These are phyloP conservation scores for Pseudevernia furfuracea DNA, from an alignment of 495 filamentous ascomycete genomes.

Conservation along the genomic window DNA sequence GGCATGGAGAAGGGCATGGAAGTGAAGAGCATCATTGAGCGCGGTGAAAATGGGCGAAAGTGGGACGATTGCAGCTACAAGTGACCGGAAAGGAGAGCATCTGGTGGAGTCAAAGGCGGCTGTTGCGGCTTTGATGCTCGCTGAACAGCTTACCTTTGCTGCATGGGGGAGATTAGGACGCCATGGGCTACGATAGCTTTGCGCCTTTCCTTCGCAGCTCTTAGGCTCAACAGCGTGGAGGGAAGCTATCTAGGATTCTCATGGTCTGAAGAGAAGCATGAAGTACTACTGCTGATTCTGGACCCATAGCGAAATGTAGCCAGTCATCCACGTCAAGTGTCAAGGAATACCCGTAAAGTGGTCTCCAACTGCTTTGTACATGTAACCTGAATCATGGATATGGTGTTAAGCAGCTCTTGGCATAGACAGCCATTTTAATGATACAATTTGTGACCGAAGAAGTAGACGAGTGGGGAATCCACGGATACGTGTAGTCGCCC, in stretches of 20 bases:
- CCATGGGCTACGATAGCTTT: neutral
- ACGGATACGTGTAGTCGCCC: neutral
- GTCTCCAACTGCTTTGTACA: neutral
- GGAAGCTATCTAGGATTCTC: neutral
- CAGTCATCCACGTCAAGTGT: neutral
- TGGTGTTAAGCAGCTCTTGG: too few relatives aligned
- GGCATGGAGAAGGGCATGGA: slow-evolving; percentile 42
- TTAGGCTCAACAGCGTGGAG: neutral
- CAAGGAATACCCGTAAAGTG: neutral
- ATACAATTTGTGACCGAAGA: neutral
- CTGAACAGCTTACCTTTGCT: too few relatives aligned
- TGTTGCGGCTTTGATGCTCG: neutral
- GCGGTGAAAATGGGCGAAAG: too few relatives aligned
- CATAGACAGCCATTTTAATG: neutral
- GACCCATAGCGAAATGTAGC: neutral
- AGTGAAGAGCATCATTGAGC: slow-evolving; percentile 20
- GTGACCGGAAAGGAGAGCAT: neutral
- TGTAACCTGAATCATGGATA: neutral
- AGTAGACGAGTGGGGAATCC: neutral
- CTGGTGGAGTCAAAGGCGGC: neutral
- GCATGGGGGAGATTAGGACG: neutral
- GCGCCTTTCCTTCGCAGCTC: neutral
- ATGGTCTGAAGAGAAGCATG: neutral
- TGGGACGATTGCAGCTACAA: neutral
- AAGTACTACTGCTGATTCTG: neutral